A percentile compares a stretch with the other conserved stretches of the same genome.
Evolutionary conservation across 257 asterid species (phyloP).

Genomic region (Nemophila menziesii): DNA sequence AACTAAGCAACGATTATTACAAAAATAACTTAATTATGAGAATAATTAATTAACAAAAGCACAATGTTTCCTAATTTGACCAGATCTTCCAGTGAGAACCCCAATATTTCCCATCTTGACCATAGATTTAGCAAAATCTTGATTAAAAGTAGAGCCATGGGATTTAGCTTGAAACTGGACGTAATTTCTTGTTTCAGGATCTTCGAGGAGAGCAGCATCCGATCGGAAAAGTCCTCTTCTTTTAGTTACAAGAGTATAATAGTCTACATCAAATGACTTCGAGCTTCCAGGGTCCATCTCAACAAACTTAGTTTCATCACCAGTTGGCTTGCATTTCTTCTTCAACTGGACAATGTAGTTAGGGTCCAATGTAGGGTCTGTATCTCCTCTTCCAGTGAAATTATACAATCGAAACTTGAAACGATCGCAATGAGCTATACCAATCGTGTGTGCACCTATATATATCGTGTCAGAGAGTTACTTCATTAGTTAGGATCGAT

Average conservation of each 20-base stretch:
- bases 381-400: slow-evolving; percentile 44
- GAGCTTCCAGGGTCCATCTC: slow-evolving; percentile 38
- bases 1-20: background rate
- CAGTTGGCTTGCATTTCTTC: slow-evolving; percentile 36
- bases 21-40: background rate
- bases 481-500: too few species aligned
- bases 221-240: slow-evolving; percentile 56
- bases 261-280: slow-evolving; percentile 34
- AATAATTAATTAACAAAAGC: slow-evolving; percentile 25
- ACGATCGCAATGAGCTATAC: slow-evolving; percentile 64
- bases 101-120: slow-evolving; percentile 48
- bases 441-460: slow-evolving; percentile 67
- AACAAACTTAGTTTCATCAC: slow-evolving; percentile 29
- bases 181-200: slow-evolving; percentile 33
- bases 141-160: slow-evolving; percentile 31
- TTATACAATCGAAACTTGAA: slow-evolving; percentile 66
- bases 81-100: slow-evolving; percentile 40
- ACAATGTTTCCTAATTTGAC: slow-evolving; percentile 57
- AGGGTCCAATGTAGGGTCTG: slow-evolving; percentile 52
- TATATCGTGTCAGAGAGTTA: too few species aligned
- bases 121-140: slow-evolving; percentile 62
- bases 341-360: slow-evolving; percentile 26
- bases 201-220: slow-evolving; percentile 49
- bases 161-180: slow-evolving; percentile 19
- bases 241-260: slow-evolving; percentile 35